A percentile compares a stretch with the other conserved stretches of the same genome.
phyloP scores from a whole-genome alignment of 768 basidiomycete species.

The Leccinum disarticulatum region DNA sequence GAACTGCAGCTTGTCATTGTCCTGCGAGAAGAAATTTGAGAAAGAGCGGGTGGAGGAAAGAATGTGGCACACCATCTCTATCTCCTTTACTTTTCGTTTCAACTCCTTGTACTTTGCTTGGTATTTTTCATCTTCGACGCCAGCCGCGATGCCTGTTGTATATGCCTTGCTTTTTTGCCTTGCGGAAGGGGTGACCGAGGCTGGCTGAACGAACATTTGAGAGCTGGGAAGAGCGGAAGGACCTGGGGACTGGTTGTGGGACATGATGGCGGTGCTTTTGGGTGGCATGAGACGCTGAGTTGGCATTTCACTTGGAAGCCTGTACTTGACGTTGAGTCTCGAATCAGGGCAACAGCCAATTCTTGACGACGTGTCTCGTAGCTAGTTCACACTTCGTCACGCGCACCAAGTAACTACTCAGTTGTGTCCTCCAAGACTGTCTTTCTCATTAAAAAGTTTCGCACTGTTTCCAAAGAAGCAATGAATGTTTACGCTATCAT shows the following conservation, averaged over 20 bases:
- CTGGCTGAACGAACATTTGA: conserved; percentile 36
- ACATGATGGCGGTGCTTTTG: conserved; percentile 56
- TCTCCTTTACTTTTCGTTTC: conserved; percentile 85
- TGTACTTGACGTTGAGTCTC: conserved; percentile 30
- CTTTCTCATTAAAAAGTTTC: not conserved
- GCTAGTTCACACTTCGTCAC: conserved; percentile 7
- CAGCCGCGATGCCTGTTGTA: conserved; percentile 66
- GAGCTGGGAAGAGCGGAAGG: conserved; percentile 43
- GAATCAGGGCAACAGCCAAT: conserved; percentile 13
- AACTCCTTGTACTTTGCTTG: conserved; percentile 86
- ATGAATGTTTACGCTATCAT: not conserved
- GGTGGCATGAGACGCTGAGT: conserved; percentile 29
- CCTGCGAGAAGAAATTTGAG: conserved; percentile 42
- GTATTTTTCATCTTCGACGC: conserved; percentile 84
- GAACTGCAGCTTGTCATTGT: conserved; percentile 85
- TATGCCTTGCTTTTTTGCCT: conserved; percentile 51
- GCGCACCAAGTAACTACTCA: not conserved
- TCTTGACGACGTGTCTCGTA: conserved; percentile 13
- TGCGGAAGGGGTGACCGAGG: conserved; percentile 32
- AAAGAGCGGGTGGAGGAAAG: conserved; percentile 3
- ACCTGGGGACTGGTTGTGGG: conserved; percentile 58
- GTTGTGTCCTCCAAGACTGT: not conserved
- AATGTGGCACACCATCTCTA: conserved; percentile 63
- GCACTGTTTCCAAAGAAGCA: not conserved
- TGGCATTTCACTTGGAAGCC: conserved; percentile 27